A percentile compares a stretch with the other conserved stretches of the same genome.
Evolutionary conservation across 768 basidiomycete species (phyloP).

Genomic region (Lyophyllum shimeji): DNA sequence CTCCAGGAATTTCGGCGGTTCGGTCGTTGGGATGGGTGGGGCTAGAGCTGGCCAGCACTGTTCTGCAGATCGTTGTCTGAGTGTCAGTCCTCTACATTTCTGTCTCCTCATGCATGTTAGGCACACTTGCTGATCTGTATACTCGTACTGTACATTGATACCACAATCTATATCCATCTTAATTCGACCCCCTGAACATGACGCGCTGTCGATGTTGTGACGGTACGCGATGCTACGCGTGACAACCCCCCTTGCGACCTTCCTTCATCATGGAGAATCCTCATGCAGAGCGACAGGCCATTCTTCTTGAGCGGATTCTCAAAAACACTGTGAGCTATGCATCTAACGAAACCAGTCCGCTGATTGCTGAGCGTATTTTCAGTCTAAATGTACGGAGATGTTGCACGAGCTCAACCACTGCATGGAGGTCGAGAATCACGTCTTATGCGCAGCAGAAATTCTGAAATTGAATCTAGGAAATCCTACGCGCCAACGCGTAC

Average conservation of each 20-base stretch:
- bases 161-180: not conserved
- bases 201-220: not conserved
- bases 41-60: slow-evolving; percentile 24
- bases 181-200: not conserved
- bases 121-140: slow-evolving; percentile 3
- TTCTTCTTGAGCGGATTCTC: slow-evolving; percentile 85
- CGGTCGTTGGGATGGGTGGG: slow-evolving; percentile 92
- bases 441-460: slow-evolving; percentile 1
- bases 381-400: slow-evolving; percentile 94
- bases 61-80: not conserved
- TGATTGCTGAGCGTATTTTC: slow-evolving; percentile 3
- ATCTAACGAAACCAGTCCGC: not conserved
- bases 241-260: slow-evolving; percentile 9
- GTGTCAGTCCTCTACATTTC: not conserved
- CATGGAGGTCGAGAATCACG: slow-evolving; percentile 55
- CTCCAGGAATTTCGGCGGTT: slow-evolving; percentile 79
- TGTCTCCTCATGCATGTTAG: slow-evolving; percentile 6
- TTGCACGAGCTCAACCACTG: slow-evolving; percentile 87
- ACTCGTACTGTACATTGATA: slow-evolving; percentile 9
- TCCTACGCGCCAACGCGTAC: slow-evolving; percentile 72
- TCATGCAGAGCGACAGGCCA: slow-evolving; percentile 89
- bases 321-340: slow-evolving; percentile 75
- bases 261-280: slow-evolving; percentile 83
- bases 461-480: slow-evolving; percentile 52
- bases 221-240: slow-evolving; percentile 17